Base-by-base conservation (phyloP, 371 early-diverging fungal genomes). In the Chytridiales sp. region DNA sequence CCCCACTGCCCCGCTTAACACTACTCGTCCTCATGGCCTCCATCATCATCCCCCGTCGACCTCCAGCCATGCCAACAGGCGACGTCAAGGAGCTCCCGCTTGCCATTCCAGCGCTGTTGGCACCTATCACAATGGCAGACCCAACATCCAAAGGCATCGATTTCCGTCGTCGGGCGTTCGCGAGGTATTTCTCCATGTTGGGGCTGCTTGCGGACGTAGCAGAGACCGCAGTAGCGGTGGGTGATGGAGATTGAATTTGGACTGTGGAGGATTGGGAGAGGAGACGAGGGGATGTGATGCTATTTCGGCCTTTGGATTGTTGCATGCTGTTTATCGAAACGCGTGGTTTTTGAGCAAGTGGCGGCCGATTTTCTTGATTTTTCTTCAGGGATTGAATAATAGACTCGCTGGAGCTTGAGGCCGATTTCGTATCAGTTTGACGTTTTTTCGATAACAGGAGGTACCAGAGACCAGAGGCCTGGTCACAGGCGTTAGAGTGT, bases 391-490 rank as follows among this genome's bases (percentile, higher is more conserved):
- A n/a, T n/a, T n/a, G n/a, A n/a, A n/a, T n/a, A n/a, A n/a, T n/a
- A n/a, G n/a, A n/a, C n/a, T n/a, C n/a, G n/a, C n/a, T n/a, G n/a
- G n/a, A n/a, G n/a, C n/a, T n/a, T n/a, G n/a, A n/a, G n/a, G n/a
- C n/a, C n/a, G n/a, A n/a, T n/a, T n/a, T n/a, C n/a, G n/a, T n/a
- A n/a, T n/a, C n/a, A n/a, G n/a, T n/a, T n/a, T n/a, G n/a, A 1
- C 58, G 51, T 2, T 46, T 61, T 55, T 70, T 63, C 21, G 79
- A 79, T 24, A 89, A 65, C 9, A 89, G 68, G 42, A 89, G 68
- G 58, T 87, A 85, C 89, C 89, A 91, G 11, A 89, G 69, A 5
- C 87, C 88, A 44, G 84, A 80, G 36, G 79, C 75, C 1, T 83
- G 77, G 62, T 88, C 86, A 52, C 89, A 86, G 19, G 82, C 74